Base-by-base conservation (phyloP, 192 early-diverging fungal species). In the Podila horticola region DNA sequence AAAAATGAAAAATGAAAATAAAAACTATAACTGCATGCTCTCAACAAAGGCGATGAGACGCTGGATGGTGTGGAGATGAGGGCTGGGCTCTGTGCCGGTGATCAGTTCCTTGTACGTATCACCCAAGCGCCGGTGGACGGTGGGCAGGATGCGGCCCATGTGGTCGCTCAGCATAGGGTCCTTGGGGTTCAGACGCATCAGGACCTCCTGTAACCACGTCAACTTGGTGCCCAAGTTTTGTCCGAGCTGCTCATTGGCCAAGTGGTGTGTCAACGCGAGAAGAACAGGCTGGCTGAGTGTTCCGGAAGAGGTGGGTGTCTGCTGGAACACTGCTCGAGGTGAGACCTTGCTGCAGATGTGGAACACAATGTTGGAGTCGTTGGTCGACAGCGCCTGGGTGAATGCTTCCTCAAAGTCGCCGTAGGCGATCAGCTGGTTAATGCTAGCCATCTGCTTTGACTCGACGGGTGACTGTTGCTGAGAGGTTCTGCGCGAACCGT, bases 261-360 rank as follows among this genome's bases (percentile, higher is more conserved):
- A 69, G 29, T 87, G 75, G 48, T 85, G 86, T 20, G 84, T 60
- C 31, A 87, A 64, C 1, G 86, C 84, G 36, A 87, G 52, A 15
- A 87, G 58, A 7, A 87, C 86, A 22, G 84, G 83, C 62, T 87
- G 86, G 31, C 79, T 83, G 15, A 87, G 30, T 5, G 77, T 65
- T 0, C 71, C 77, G 20, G 57, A 63, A 1, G 74, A 34, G 28
- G 72, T 34, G 12, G 62, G 58, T 34, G 75, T 68, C 24, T 49
- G 64, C 49, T 81, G 77, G 58, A 87, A 84, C 9, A 87, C 82
- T 10, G 62, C 62, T 28, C 72, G 61, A 2, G 83, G 86, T 3
- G 69, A 79, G 0, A 84, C 67, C 51, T 83, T 87, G 55, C 50
- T 75, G 36, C 83, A 85, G 30, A 85, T 64, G 13, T 82, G 75